Evolutionary conservation across 2,329 filamentous ascomycete genomes (phyloP).

Genomic region (Cladophialophora chaetospira): DNA sequence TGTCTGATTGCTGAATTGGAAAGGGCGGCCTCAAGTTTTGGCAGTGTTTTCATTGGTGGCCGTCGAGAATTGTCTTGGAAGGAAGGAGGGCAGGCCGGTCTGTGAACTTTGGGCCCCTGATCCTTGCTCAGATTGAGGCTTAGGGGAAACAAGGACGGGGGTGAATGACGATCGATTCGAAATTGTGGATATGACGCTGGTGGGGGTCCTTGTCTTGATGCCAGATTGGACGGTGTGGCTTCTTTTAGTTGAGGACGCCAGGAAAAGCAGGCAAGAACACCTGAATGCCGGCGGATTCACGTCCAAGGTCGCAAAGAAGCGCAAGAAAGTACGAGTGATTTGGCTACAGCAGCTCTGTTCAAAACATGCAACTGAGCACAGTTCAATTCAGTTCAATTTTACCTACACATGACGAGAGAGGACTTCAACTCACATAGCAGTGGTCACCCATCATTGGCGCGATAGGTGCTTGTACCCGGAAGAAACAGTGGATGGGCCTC

Average conservation of each 20-base stretch:
- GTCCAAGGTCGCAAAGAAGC: too few species aligned
- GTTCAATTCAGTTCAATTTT: too few species aligned
- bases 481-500: background rate
- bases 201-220: conserved; percentile 20
- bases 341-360: too few species aligned
- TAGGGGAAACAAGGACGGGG: conserved; percentile 16
- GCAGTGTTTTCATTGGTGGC: background rate
- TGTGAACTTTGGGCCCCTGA: background rate
- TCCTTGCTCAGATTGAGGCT: conserved; percentile 23
- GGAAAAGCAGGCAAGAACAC: background rate
- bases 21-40: background rate
- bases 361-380: too few species aligned
- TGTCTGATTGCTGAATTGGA: conserved; percentile 1
- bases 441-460: conserved; percentile 2
- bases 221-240: conserved; percentile 28
- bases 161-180: conserved; percentile 19
- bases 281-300: too few species aligned
- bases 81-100: background rate
- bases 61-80: conserved; percentile 1
- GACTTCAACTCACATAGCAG: background rate
- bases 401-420: too few species aligned
- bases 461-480: background rate
- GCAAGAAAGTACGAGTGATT: too few species aligned
- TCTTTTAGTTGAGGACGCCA: background rate
- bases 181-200: conserved; percentile 8